Percentiles rank a stretch among this genome's conserved stretches.
phyloP scores from a whole-genome alignment of 176 grass and related monocot genomes.

The Areca catechu region DNA sequence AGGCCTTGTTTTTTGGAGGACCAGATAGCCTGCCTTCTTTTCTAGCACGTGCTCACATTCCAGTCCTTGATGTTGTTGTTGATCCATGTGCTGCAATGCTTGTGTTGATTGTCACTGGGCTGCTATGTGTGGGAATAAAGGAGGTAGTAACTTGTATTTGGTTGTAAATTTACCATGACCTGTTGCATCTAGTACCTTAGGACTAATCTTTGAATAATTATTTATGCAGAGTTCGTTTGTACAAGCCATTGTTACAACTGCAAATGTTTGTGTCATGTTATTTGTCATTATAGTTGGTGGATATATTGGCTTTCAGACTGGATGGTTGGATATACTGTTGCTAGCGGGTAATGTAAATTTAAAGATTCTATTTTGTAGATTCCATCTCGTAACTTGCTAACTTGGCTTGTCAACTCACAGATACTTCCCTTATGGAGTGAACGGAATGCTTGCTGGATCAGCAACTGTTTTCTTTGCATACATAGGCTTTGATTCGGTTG shows the following conservation, averaged over 20 bases:
- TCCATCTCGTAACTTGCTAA: background rate
- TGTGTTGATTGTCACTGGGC: slow-evolving; percentile 47
- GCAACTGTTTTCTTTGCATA: slow-evolving; percentile 98
- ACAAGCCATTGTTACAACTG: slow-evolving; percentile 57
- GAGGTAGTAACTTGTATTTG: slow-evolving; percentile 35
- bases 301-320: slow-evolving; percentile 81
- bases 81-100: slow-evolving; percentile 84
- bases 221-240: slow-evolving; percentile 71
- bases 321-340: slow-evolving; percentile 82
- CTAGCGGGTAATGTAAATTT: slow-evolving; percentile 50
- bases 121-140: slow-evolving; percentile 86
- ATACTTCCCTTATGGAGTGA: slow-evolving; percentile 81
- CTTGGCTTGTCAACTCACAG: slow-evolving; percentile 30
- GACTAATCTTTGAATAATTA: background rate
- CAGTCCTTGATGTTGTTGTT: slow-evolving; percentile 61
- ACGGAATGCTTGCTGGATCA: slow-evolving; percentile 91
- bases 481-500: slow-evolving; percentile 89
- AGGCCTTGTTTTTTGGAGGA: slow-evolving; percentile 95
- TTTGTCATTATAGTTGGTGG: slow-evolving; percentile 86
- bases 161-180: too few species aligned
- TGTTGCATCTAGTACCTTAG: too few species aligned
- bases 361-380: background rate
- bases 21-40: slow-evolving; percentile 72
- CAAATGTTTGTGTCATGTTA: slow-evolving; percentile 90
- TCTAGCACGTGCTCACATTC: slow-evolving; percentile 70